Base-by-base conservation (phyloP, 805 yeast genomes). In the Candida sakaeoensis region DNA sequence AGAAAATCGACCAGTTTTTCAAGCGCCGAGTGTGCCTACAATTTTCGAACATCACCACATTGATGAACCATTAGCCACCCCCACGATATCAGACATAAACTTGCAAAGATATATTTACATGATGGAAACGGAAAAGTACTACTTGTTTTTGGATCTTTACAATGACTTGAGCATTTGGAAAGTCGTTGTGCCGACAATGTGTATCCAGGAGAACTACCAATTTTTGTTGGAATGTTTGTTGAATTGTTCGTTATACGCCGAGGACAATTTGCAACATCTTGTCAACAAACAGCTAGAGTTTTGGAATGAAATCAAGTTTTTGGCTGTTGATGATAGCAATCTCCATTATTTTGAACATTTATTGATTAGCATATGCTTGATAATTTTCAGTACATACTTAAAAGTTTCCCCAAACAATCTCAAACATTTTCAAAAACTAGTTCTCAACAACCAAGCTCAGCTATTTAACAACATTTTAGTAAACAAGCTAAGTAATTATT, bases 161-260 rank as follows among this genome's bases (percentile, higher is more conserved):
- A 68, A 68, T 36, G 71, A 62, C n/a, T 42, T 63, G 23, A 43
- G 49, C 31, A 48, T 66, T 12, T 68, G 72, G 72, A 64, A 63
- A 43, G 49, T 57, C 17, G 43, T 60, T 9, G 49, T 68, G 8
- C 72, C 72, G 2, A 46, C 49, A 13, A 62, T 25, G 8, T 40
- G 43, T 15, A 2, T 35, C 3, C 23, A 30, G 13, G 64, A 13
- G 25, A 32, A 19, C 10, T 33, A 31, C 22, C 40, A 33, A 37
- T 40, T 29, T 22, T 47, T 63, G 18, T 40, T 64, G 6, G 51
- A 57, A 21, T 61, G 70, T 41, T 49, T 67, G 26, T 40, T 68
- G 12, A 51, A 50, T 39, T 64, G 71, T 43, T 55, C 60, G 8
- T 24, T 38, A 12, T 43, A 49, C n/a, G 12, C 31, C 8, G 40